phyloP scores from a whole-genome alignment of 768 basidiomycete genomes.

The Sistotremastrum niveocremeum region DNA sequence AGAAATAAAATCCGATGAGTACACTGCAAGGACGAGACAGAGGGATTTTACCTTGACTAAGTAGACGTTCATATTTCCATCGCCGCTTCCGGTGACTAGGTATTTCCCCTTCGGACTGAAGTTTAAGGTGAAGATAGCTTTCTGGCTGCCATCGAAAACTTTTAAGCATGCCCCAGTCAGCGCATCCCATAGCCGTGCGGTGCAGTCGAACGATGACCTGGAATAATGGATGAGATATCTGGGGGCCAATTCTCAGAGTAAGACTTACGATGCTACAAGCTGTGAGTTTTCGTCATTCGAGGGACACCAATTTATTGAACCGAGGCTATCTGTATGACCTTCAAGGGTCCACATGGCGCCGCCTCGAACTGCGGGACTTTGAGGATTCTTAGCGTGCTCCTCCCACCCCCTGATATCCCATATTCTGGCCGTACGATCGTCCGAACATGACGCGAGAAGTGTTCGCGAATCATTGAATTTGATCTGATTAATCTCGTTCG shows the following conservation, averaged over 20 bases:
- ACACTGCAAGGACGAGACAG: conserved; percentile 9
- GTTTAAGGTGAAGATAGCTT: conserved; percentile 56
- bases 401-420: conserved; percentile 42
- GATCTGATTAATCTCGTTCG: conserved; percentile 66
- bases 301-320: conserved; percentile 56
- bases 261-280: conserved; percentile 55
- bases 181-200: conserved; percentile 74
- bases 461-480: conserved; percentile 54
- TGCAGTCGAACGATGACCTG: conserved; percentile 71
- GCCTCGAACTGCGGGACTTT: conserved; percentile 10
- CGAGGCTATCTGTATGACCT: conserved; percentile 57
- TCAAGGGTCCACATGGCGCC: conserved; percentile 25
- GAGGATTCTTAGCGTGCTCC: background rate
- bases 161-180: conserved; percentile 62
- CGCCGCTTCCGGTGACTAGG: conserved; percentile 67
- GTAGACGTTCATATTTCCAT: conserved; percentile 66
- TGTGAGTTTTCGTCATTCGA: conserved; percentile 35
- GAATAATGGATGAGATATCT: background rate
- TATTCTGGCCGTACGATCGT: conserved; percentile 65
- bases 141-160: conserved; percentile 56
- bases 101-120: conserved; percentile 66
- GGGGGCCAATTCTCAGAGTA: background rate
- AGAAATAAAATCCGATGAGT: background rate
- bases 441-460: conserved; percentile 67
- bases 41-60: conserved; percentile 35